Evolutionary conservation across 305 asterid species (phyloP).

Genomic region (Fraxinus angustifolia): DNA sequence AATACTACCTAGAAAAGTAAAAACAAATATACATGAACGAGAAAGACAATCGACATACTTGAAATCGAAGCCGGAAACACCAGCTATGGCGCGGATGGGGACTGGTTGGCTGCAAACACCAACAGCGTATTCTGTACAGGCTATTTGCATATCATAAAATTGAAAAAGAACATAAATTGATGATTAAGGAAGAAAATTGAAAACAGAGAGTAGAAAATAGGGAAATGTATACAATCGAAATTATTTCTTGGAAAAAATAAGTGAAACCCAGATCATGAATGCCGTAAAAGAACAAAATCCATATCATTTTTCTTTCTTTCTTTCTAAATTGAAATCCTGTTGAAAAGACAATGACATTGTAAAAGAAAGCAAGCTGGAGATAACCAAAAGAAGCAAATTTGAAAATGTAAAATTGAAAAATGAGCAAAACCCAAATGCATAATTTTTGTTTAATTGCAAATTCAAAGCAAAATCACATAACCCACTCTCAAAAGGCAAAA

Average conservation of each 20-base stretch:
- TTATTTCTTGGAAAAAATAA: slow-evolving; percentile 1
- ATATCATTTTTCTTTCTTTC: background rate
- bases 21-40: background rate
- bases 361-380: background rate
- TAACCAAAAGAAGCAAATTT: background rate
- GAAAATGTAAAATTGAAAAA: background rate
- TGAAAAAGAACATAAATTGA: background rate
- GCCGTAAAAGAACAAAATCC: background rate
- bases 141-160: slow-evolving; percentile 26
- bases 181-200: background rate
- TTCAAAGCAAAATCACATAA: background rate
- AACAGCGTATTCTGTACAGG: too few relatives aligned
- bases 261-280: slow-evolving; percentile 30
- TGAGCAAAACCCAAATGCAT: background rate
- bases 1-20: too few relatives aligned
- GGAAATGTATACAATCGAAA: background rate
- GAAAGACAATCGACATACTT: slow-evolving; percentile 28
- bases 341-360: background rate
- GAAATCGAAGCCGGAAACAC: slow-evolving; percentile 67
- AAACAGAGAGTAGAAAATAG: background rate
- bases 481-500: slow-evolving; percentile 22
- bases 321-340: background rate
- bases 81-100: slow-evolving; percentile 55
- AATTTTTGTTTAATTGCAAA: too few relatives aligned
- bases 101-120: slow-evolving; percentile 39